These are phyloP conservation scores for Clavispora vitiphila DNA, from an alignment of 805 yeast species.

Conservation along the genomic window DNA sequence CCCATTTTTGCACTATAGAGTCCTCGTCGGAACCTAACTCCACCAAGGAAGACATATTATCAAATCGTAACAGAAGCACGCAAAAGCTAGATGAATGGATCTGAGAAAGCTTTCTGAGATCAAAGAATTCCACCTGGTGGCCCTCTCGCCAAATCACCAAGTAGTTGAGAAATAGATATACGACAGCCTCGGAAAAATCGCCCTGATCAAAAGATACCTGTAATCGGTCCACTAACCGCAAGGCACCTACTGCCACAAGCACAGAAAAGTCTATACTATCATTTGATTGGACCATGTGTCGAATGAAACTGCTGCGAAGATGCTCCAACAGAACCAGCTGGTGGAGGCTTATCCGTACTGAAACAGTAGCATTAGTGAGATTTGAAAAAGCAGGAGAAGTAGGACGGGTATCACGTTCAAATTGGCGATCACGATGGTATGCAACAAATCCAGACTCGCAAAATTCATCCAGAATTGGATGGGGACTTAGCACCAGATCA, in stretches of 20 bases:
- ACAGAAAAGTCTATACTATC: constrained; percentile 19
- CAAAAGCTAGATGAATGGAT: background rate
- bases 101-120: background rate
- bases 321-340: constrained; percentile 20
- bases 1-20: constrained; percentile 42
- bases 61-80: background rate
- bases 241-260: constrained; percentile 28
- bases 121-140: background rate
- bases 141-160: constrained; percentile 21
- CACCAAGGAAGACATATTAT: background rate
- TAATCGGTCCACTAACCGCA: constrained; percentile 33
- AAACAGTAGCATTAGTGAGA: constrained; percentile 5
- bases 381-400: background rate
- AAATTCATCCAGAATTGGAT: background rate
- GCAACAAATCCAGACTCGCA: background rate
- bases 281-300: constrained; percentile 22
- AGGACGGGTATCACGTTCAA: background rate
- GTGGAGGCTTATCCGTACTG: constrained; percentile 16
- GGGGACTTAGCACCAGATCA: background rate
- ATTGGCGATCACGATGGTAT: background rate
- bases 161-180: constrained; percentile 32
- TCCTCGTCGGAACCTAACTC: constrained; percentile 17
- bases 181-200: constrained; percentile 9
- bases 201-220: constrained; percentile 17
- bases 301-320: constrained; percentile 25